Evolutionary conservation across 768 basidiomycete genomes (phyloP), one percentile per base, ranked within the genome.

Genomic region (Gymnopilus junonius): DNA sequence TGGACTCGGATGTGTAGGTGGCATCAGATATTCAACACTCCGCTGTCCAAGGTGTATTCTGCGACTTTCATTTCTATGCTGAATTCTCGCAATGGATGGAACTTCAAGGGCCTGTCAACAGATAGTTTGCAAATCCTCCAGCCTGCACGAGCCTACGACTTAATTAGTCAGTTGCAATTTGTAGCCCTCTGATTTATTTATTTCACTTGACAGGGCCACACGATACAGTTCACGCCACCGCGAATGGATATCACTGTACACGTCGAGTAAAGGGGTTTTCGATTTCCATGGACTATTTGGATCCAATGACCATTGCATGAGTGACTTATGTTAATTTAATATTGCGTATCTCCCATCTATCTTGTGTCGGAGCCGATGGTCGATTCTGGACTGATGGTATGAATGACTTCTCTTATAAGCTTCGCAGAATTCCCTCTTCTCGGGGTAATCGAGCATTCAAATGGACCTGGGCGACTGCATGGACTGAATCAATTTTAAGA

Each of bases 361-460:
- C 4, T 32, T 8, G n/a, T n/a, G 29, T 32, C 48, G 29, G 29
- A 29, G 17, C 31, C 48, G 31, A 51, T 25, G 14, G 23, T 27
- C 54, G 17, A 27, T 27, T 23, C 27, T 27, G 17, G 11, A 39
- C 23, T 55, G 15, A 40, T 37, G 17, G 17, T 40, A 21, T 20
- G 55, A 54, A 21, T 27, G 25, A 48, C 55, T 42, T 37, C 51
- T 37, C 53, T 53, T 6, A 66, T 59, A 8, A 66, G 39, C 34
- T 35, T 23, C 32, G 34, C 57, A 43, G 51, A 17, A 50, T 64
- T 55, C 20, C 46, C 40, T 51, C 61, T 46, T 66, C 64, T 31
- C 17, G 71, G 68, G 3, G 64, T 68, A 50, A 73, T 73, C 20
- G 70, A 69, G 42, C 70, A 71, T 29, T 65, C 53, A 42, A 74